Base-by-base conservation (phyloP, 2,329 filamentous ascomycete species). In the Rosellinia necatrix region DNA sequence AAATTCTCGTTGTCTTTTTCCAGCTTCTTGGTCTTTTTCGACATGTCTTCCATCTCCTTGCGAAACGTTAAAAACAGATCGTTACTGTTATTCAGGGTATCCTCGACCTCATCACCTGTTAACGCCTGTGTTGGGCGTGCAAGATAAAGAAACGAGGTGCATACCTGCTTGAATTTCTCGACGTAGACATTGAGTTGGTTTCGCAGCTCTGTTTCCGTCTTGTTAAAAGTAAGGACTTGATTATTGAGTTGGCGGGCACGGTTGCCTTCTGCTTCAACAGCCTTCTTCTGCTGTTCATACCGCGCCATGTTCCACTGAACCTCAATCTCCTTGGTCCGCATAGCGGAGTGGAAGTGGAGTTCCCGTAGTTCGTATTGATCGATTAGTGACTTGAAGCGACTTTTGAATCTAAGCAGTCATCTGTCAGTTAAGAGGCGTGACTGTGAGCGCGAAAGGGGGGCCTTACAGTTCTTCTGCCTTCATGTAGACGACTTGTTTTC, bases 11-110 rank as follows among this genome's bases (percentile, higher is more conserved):
- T 97, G 70, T 99, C 94, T 75, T 96, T 96, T 73, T 99, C 94
- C 49, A 99, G 80, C 22, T 92, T 88, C 75, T 97, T 97, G 5
- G 93, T 96, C 78, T 97, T 97, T 78, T 97, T 97, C 1, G 92
- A 96, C 92, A 97, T 97, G 70, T 97, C 94, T 75, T 97, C 94
- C 92, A 97, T 97, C 75, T 97, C 94, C 77, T 96, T 97, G 51
- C 93, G 86, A 76, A 97, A 97, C 1, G 94, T 97, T 64, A 97
- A 79, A 74, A 97, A 97, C 50, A 97, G 80, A 72, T 97, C 94
- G 77, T 97, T 97, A 75, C 91, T 96, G 72, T 97, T 97, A 76
- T 97, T 97, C 48, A 97, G 83, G 32, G 93, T 97, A 75, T 97
- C 94, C 82, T 97, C 93, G 71, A 97, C 93, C 93, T 97, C 79